Conservation (phyloP, 148 eudicot genomes). For the Rhododendron ovatum region DNA sequence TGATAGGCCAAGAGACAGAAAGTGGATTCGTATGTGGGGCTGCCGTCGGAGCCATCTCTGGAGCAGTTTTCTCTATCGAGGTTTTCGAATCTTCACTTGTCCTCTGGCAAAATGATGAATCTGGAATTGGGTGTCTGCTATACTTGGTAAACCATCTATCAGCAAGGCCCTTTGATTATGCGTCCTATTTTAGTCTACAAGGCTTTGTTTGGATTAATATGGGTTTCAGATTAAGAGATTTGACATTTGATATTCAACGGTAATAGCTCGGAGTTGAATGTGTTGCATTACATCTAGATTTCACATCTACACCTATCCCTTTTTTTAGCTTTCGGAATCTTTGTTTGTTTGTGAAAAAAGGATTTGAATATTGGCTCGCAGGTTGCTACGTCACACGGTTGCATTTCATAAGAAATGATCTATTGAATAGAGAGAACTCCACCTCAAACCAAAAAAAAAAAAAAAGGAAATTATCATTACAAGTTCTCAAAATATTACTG, state of each 20-base stretch:
- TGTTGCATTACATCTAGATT: neutral
- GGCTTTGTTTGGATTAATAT: neutral
- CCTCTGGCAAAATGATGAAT: constrained; percentile 92
- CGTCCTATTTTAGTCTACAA: neutral
- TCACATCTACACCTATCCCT: no score
- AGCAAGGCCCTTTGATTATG: neutral
- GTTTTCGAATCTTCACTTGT: constrained; percentile 90
- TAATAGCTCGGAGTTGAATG: neutral
- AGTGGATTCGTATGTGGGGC: constrained; percentile 97
- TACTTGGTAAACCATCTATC: constrained; percentile 54
- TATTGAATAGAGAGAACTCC: no score
- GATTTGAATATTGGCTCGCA: no score
- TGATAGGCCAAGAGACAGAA: constrained; percentile 89
- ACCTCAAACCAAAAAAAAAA: no score
- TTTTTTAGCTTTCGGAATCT: no score
- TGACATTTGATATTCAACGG: neutral
- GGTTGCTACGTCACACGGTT: no score
- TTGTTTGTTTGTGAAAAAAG: no score
- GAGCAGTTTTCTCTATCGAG: constrained; percentile 98
- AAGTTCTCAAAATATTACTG: no score
- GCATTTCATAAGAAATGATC: no score
- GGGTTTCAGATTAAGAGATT: neutral
- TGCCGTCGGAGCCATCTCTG: constrained; percentile 97
- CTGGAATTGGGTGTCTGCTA: constrained; percentile 85
- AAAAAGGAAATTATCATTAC: no score